Evolutionary conservation across 805 yeast genomes (phyloP), one percentile per base, ranked within the genome.

Genomic region (Starmerella stigmatis): DNA sequence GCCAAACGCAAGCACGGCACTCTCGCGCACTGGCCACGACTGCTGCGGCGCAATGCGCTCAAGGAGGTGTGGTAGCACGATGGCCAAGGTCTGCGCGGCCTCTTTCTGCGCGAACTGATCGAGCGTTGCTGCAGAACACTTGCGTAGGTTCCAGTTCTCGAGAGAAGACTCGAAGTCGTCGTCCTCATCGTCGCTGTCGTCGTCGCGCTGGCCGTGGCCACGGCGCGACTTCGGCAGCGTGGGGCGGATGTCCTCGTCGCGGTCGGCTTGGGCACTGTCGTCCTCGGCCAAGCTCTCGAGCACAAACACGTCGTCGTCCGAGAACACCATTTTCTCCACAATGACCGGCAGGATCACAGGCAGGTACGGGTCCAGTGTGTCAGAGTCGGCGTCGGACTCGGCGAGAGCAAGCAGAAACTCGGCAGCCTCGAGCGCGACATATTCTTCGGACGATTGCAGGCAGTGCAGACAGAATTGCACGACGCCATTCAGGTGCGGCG

Each of bases 91-190:
- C 46, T 75, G 76, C 11, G 69, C 71, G 0, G 96, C 88, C 45
- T 73, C 71, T 32, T 71, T 70, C 21, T 78, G 68, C 1, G 96
- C 81, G 45, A 92, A 65, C 1, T 80, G 73, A 60, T 92, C 98
- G 34, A 92, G 69, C 0, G 96, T 81, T 4, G 96, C 92, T 3
- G 97, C 97, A 4, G 94, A 73, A 63, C 97, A 89, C 64, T 89
- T 89, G 58, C 98, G 73, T 47, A 92, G 65, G 57, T 79, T 86
- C 98, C 98, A 92, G 55, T 78, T 85, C 28, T 79, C 76, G 37
- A 78, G 71, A 29, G 74, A 78, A 45, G 73, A 79, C 40, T 73
- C 81, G 43, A 74, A 82, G 40, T 76, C 86, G 23, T 76, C 88
- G 10, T 79, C 92, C 25, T 78, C 89, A 21, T 76, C 85, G 13